A percentile compares a stretch with the other conserved stretches of the same genome.
These are phyloP conservation scores for Phytopythium boreale DNA, from an alignment of 352 stramenopile species.

Conservation along the genomic window DNA sequence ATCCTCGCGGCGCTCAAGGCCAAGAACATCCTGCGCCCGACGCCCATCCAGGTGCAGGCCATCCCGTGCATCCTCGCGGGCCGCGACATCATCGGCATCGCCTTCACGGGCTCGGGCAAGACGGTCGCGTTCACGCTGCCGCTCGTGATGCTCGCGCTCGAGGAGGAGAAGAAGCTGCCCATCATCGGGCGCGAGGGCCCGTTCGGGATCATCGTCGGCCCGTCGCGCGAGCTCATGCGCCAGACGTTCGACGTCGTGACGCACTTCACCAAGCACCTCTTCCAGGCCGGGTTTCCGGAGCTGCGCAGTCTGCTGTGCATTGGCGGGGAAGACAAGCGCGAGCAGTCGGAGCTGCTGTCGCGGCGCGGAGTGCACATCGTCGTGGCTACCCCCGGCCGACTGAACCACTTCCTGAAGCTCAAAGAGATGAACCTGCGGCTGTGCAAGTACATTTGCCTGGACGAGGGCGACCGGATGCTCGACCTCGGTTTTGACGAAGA, in stretches of 20 bases:
- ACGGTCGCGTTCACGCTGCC: slow-evolving; percentile 98
- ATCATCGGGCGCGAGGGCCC: slow-evolving; percentile 94
- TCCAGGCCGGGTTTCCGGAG: slow-evolving; percentile 66
- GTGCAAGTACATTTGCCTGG: slow-evolving; percentile 97
- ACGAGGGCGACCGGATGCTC: slow-evolving; percentile 98
- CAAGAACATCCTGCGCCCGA: slow-evolving; percentile 97
- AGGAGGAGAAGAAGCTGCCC: slow-evolving; percentile 95
- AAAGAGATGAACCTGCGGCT: slow-evolving; percentile 93
- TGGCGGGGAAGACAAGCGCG: slow-evolving; percentile 92
- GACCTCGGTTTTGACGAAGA: slow-evolving; percentile 94
- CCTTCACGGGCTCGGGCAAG: slow-evolving; percentile 99
- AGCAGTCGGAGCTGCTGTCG: slow-evolving; percentile 89
- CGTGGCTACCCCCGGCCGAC: slow-evolving; percentile 94
- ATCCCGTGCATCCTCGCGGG: slow-evolving; percentile 96
- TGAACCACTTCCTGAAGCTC: slow-evolving; percentile 97
- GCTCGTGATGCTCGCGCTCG: slow-evolving; percentile 95
- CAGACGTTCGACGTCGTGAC: slow-evolving; percentile 98
- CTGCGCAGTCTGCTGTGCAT: slow-evolving; percentile 94
- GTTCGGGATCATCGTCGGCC: slow-evolving; percentile 96
- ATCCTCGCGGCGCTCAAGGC: slow-evolving; percentile 91
- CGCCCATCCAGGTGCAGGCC: slow-evolving; percentile 98
- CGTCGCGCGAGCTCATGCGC: slow-evolving; percentile 95
- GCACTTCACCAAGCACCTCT: slow-evolving; percentile 89
- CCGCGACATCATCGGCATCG: slow-evolving; percentile 98
- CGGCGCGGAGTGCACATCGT: slow-evolving; percentile 94